Base-by-base conservation (phyloP, 305 asterid genomes). In the Nicotiana rustica region DNA sequence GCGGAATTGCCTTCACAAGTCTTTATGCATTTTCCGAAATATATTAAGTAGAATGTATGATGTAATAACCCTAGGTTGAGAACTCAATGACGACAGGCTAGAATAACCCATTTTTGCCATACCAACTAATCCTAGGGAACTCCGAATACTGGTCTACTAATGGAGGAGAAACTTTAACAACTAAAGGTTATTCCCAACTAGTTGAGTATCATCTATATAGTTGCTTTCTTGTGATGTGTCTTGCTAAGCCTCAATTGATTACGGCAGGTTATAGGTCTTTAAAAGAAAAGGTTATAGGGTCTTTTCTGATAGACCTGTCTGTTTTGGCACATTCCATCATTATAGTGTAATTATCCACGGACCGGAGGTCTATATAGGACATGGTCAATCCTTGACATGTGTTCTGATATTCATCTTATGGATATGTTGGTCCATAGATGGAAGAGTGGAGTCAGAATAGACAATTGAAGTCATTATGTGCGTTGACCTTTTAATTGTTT, bases 11-110 rank as follows among this genome's bases (percentile, higher is more conserved):
- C 78, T 44, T 47, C 0, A 12, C 38, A 71, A 21, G 36, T 71
- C 78, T 44, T 18, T 70, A 33, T 70, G 60, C 19, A 44, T 25
- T 71, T 71, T 71, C 36, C 44, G 36, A 47, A 71, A 29, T 71
- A 33, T 71, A 21, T 71, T 6, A 41, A 41, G 49, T 71, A 19
- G 78, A 71, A 47, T 9, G 33, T 13, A 47, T 19, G 19, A 71
- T 71, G 61, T 21, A 13, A 71, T 71, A 5, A 21, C 38, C 38
- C n/a, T 5, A 47, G 61, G 36, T 70, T n/a, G 78, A 71, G 18
- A 47, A 21, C 13, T 71, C n/a, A 4, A 19, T 47, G 35, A 3
- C 35, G 4, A 33, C 4, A 19, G 61, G 21, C 25, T 71, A 8
- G 19, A 61, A 47, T 18, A 14, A 21, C 78, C 61, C 78, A 21